A percentile compares a stretch with the other conserved stretches of the same genome.
Evolutionary conservation across 805 yeast genomes (phyloP).

Genomic region (Candida caryicola): DNA sequence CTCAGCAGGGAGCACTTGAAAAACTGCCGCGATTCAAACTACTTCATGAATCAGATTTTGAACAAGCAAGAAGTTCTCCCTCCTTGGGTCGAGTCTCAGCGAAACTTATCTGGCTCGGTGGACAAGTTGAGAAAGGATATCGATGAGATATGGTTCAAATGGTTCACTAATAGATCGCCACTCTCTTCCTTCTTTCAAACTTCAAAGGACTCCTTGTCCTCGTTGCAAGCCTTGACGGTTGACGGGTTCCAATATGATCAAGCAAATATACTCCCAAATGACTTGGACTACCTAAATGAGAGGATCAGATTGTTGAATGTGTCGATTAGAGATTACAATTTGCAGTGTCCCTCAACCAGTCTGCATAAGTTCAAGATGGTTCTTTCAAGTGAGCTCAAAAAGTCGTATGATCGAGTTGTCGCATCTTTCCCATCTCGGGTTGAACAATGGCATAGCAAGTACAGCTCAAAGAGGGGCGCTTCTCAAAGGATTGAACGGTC

Average conservation of each 20-base stretch:
- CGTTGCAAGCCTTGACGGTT: conserved; percentile 2
- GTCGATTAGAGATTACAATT: conserved; percentile 32
- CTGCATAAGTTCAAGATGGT: conserved; percentile 39
- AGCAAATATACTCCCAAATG: conserved; percentile 1
- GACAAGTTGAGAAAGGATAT: conserved; percentile 45
- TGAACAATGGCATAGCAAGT: conserved; percentile 15
- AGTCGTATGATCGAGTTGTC: conserved; percentile 16
- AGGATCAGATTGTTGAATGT: conserved; percentile 22
- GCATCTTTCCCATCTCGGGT: conserved; percentile 12
- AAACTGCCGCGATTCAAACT: conserved; percentile 62
- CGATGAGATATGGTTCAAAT: conserved; percentile 22
- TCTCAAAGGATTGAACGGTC: not conserved
- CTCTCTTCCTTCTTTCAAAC: not conserved
- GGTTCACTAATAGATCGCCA: conserved; percentile 11
- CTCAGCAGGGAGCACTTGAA: conserved; percentile 51
- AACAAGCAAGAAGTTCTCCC: conserved; percentile 76
- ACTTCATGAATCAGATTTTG: conserved; percentile 74
- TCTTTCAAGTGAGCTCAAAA: conserved; percentile 24
- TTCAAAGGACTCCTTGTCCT: conserved; percentile 1
- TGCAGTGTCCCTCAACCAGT: conserved; percentile 36
- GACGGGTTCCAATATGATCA: not conserved
- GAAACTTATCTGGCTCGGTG: conserved; percentile 50
- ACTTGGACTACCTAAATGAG: conserved; percentile 19
- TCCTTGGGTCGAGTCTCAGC: conserved; percentile 86
- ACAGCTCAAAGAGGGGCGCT: conserved; percentile 1